Percentiles rank a stretch among this genome's conserved stretches.
These are phyloP conservation scores for Brassica carinata DNA, from an alignment of 345 rosid genomes.

Conservation along the genomic window DNA sequence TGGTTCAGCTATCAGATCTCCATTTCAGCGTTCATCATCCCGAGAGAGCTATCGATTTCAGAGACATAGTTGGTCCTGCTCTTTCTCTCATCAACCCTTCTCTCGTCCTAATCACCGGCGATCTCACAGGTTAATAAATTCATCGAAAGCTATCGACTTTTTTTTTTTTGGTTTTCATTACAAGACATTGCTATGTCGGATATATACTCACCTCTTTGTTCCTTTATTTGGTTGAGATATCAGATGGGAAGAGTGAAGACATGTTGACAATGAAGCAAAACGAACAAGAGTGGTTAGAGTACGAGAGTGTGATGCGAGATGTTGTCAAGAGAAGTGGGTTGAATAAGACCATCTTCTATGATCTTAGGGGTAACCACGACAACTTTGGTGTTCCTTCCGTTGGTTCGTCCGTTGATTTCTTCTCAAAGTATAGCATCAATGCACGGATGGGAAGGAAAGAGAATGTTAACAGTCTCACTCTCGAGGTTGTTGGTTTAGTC, in stretches of 20 bases:
- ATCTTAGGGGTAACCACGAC: constrained; percentile 95
- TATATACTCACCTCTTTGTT: background rate
- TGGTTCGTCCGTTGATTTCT: constrained; percentile 76
- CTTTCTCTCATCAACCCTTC: constrained; percentile 81
- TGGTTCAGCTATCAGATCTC: constrained; percentile 96
- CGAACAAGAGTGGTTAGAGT: constrained; percentile 84
- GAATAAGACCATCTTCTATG: constrained; percentile 72
- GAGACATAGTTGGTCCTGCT: constrained; percentile 55
- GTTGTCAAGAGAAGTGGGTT: constrained; percentile 67
- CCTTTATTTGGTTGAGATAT: constrained; percentile 17
- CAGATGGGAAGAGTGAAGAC: constrained; percentile 95
- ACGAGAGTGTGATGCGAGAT: constrained; percentile 69
- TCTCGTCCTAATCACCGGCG: constrained; percentile 89
- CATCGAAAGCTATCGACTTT: background rate
- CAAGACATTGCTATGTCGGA: constrained; percentile 3
- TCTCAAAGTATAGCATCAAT: constrained; percentile 78
- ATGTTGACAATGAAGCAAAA: constrained; percentile 79
- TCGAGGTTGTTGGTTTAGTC: constrained; percentile 59
- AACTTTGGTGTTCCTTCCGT: constrained; percentile 77
- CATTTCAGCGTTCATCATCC: constrained; percentile 97
- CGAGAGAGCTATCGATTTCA: constrained; percentile 76
- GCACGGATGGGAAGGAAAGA: constrained; percentile 62
- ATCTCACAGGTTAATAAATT: constrained; percentile 72
- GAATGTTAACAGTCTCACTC: constrained; percentile 56
- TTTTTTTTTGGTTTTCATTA: constrained; percentile 11